Percentiles rank a stretch among this genome's conserved stretches.
Conservation (phyloP, 768 basidiomycete species). For the Termitomyces titanicus region DNA sequence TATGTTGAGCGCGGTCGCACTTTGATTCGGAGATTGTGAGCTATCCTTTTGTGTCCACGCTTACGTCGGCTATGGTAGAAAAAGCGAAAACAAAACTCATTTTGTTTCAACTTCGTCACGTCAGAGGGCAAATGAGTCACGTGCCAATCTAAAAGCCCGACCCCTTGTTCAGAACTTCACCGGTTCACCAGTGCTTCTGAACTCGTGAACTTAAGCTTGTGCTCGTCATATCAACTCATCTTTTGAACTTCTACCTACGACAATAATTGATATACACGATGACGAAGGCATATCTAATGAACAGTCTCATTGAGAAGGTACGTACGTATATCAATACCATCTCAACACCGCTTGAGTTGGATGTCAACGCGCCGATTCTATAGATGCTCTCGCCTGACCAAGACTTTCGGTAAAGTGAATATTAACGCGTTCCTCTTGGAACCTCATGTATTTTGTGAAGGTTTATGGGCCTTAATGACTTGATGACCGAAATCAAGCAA, state of each 20-base stretch:
- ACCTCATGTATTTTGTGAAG: constrained; percentile 35
- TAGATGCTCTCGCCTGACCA: constrained; percentile 91
- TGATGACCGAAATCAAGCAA: constrained; percentile 84
- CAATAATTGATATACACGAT: constrained; percentile 30
- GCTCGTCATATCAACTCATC: neutral
- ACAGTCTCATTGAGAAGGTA: constrained; percentile 80
- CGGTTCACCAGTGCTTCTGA: too few relatives aligned
- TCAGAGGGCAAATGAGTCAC: neutral
- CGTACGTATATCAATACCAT: neutral
- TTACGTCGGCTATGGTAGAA: too few relatives aligned
- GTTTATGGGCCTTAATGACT: constrained; percentile 95
- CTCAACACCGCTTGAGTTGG: constrained; percentile 2
- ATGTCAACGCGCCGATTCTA: constrained; percentile 8
- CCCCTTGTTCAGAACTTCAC: too few relatives aligned
- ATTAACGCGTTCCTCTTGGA: constrained; percentile 22
- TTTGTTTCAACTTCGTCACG: too few relatives aligned
- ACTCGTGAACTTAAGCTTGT: too few relatives aligned
- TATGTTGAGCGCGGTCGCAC: too few relatives aligned
- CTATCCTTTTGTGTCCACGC: too few relatives aligned
- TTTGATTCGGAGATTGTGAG: too few relatives aligned
- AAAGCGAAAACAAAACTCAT: too few relatives aligned
- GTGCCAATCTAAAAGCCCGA: neutral
- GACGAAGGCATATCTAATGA: constrained; percentile 87
- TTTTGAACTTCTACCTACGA: neutral
- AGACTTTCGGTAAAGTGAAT: constrained; percentile 67